Percentiles rank a stretch among this genome's conserved stretches.
These are phyloP conservation scores for Cladobotryum mycophilum DNA, from an alignment of 2,329 filamentous ascomycete genomes.

Conservation along the genomic window DNA sequence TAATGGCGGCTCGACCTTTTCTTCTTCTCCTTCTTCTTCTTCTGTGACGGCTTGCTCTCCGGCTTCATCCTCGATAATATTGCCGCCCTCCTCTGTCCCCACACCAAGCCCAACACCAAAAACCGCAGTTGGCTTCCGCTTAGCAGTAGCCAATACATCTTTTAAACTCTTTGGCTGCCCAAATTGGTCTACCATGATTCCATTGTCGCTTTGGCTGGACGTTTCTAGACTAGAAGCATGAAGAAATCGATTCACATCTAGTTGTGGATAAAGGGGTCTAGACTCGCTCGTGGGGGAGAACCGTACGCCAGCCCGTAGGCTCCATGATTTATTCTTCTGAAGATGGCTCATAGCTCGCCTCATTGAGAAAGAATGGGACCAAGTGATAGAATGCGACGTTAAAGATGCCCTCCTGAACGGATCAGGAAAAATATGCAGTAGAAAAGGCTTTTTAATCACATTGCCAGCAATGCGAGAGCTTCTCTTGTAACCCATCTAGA, in stretches of 20 bases:
- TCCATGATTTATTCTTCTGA: conserved; percentile 22
- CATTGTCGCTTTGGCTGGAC: not conserved
- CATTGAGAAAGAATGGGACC: conserved; percentile 4
- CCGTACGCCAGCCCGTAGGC: conserved; percentile 23
- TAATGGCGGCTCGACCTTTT: conserved; percentile 17
- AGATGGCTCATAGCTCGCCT: conserved; percentile 11
- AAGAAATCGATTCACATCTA: conserved; percentile 22
- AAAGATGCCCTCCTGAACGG: not conserved
- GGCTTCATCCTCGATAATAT: not conserved
- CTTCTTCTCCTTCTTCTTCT: not conserved
- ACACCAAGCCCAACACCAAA: not conserved
- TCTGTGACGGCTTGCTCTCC: not conserved
- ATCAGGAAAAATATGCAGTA: conserved; percentile 3
- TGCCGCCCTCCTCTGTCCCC: not conserved
- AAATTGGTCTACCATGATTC: not conserved
- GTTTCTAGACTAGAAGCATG: conserved; percentile 10
- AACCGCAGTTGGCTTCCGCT: not conserved
- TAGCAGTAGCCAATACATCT: not conserved
- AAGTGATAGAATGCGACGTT: not conserved
- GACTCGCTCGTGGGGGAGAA: conserved; percentile 21
- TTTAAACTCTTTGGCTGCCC: not conserved
- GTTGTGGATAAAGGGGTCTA: conserved; percentile 19
- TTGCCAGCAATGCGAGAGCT: conserved; percentile 19
- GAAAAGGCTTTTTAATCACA: conserved; percentile 24
- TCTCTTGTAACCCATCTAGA: conserved; percentile 17